Base-by-base conservation (phyloP, 257 asterid species). In the Gentiana dahurica region DNA sequence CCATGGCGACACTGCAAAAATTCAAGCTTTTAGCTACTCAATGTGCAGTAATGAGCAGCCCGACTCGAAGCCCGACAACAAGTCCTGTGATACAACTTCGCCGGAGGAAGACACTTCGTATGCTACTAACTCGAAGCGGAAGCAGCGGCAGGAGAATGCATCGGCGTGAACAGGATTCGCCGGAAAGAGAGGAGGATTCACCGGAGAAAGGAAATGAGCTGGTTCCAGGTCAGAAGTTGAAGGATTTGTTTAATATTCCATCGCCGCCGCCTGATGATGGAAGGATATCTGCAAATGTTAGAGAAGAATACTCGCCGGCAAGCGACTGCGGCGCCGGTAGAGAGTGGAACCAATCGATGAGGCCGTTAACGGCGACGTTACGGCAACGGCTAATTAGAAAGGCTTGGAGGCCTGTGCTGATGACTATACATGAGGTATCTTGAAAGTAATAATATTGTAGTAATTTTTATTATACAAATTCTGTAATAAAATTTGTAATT, bases 1-100 rank as follows among this genome's bases (percentile, higher is more conserved):
- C n/a, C 44, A 89, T 86, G 96, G 81, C 89, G 39, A 75, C 95
- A 63, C 72, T 91, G 55, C 98, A 91, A 76, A 91, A 82, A 78
- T 91, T 91, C 78, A 87, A 86, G 89, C 72, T 85, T 3, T 55
- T 90, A 24, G 96, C 95, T 1, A 83, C 80, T 3, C 95, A 84
- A 55, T 87, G 98, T 68, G 91, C 94, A 0, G 87, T 81, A 4
- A 84, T 95, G 41, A 82, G 81, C 37, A 91, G 94, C 60, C 98
- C 96, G 47, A 77, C 86, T 11, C 69, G 89, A 13, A 87, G 98
- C 68, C 97, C 97, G 0, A 67, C 90, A 10, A 59, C 93, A 35
- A 86, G 95, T 68, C 96, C 98, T 10, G 92, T 90, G 12, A 81
- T 85, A 76, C 95, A 87, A 63, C 79, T 90, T 68, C 97, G 97